Evolutionary conservation across 306 rosid species (phyloP), one percentile per base, ranked within the genome.

Genomic region (Medicago ruthenica): DNA sequence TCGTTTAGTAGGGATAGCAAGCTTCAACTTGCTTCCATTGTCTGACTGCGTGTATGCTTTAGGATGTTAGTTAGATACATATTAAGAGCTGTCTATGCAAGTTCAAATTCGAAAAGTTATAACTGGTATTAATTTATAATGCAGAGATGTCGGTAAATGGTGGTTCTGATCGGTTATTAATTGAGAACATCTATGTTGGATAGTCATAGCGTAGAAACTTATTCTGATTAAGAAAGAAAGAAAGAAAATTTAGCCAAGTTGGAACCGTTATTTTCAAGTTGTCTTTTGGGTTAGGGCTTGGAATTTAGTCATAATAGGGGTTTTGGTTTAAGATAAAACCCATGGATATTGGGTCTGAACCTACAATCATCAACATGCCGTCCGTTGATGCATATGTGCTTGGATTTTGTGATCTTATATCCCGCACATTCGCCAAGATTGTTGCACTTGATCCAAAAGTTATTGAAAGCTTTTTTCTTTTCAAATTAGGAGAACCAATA

Each of bases 41-140:
- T 60, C 41, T 40, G 20, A 48, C 55, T 34, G n/a, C n/a, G 3
- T 58, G 77, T 53, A 51, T 62, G 37, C 68, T 36, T 67, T 66
- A 58, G 37, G 75, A 59, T 74, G 67, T 62, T 34, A 47, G 61
- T 20, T 67, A 44, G 61, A 65, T 64, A 76, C 31, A 72, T 41
- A 64, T 17, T 51, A 54, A 79, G 78, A 31, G 44, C 51, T 27
- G 31, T 53, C 62, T 22, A 79, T 54, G 40, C 50, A 24, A 40
- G 54, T 61, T 70, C 51, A 71, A 48, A 36, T 47, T 70, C 51
- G 31, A 61, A 60, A 61, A 61, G 8, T 27, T 60, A 17, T 3
- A 44, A 44, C 27, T 10, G 59, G 20, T 18, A 60, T 18, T 45
- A 15, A 24, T 74, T 74, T 73, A 45, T 39, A 55, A 55, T 31